Conservation (phyloP, 2,329 filamentous ascomycete genomes). For the Clonostachys sp. region DNA sequence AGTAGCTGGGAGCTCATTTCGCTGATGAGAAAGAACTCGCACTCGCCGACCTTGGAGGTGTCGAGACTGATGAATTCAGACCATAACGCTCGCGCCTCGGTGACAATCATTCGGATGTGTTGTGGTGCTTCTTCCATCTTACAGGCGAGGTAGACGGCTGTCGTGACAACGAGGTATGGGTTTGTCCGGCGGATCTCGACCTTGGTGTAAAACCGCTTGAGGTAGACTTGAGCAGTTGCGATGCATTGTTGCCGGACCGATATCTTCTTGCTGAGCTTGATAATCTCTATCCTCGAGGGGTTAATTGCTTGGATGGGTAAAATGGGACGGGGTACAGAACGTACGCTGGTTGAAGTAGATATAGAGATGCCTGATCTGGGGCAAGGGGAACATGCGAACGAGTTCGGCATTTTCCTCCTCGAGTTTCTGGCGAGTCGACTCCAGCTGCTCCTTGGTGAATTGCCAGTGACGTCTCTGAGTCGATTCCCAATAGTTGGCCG, state of each 20-base stretch:
- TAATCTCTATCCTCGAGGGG: constrained; percentile 55
- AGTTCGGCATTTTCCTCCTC: constrained; percentile 72
- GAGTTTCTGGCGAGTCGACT: constrained; percentile 68
- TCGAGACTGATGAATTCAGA: constrained; percentile 73
- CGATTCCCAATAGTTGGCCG: constrained; percentile 95
- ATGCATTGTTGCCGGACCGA: constrained; percentile 85
- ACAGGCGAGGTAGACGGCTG: constrained; percentile 89
- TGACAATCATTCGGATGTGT: constrained; percentile 86
- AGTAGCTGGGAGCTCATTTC: constrained; percentile 89
- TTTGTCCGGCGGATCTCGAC: constrained; percentile 92
- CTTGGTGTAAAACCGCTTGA: constrained; percentile 88
- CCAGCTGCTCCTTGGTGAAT: constrained; percentile 78
- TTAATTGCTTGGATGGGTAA: not conserved
- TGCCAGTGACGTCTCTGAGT: constrained; percentile 89
- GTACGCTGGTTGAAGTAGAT: constrained; percentile 90
- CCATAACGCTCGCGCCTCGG: constrained; percentile 82
- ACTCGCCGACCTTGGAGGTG: constrained; percentile 82
- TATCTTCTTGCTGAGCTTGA: constrained; percentile 79
- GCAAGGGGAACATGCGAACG: constrained; percentile 75
- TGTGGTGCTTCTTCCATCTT: constrained; percentile 98
- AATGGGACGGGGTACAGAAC: constrained; percentile 15
- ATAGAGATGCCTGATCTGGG: constrained; percentile 75
- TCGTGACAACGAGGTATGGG: constrained; percentile 88
- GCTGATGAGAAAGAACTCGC: constrained; percentile 88
- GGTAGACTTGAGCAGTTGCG: constrained; percentile 90